Evolutionary conservation across 768 basidiomycete species (phyloP), one percentile per base, ranked within the genome.

Genomic region (Lentinula detonsa): DNA sequence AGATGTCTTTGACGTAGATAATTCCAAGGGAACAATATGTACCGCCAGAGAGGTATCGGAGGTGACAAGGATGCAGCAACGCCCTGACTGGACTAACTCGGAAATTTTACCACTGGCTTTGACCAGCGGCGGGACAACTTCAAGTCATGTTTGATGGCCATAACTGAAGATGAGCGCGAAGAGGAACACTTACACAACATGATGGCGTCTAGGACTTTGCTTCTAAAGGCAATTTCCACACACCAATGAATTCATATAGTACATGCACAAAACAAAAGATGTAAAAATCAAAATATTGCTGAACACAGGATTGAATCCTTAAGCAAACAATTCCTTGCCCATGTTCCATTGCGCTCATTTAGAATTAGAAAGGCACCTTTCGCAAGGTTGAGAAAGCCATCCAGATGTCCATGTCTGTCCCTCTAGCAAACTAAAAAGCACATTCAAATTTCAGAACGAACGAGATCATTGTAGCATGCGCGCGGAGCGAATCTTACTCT

Each of bases 61-160:
- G 88, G 85, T 16, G 87, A 90, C 23, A 81, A 68, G 0, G 80
- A 66, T 13, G 76, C 73, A 8, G 78, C 78, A 21, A 91, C 83
- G 81, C 7, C 87, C 85, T 9, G 84, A 79, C 35, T 77, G 71
- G 18, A 77, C 67, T 61, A 90, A 79, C 21, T 83, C 81, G 4
- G 76, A 71, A 23, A 77, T 71, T 40, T 76, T 72, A 40, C 83
- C 86, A 23, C n/a, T n/a, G n/a, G 73, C 61, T 49, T 83, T 79
- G 9, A 86, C 79, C 11, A 90, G 72, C 16, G 87, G 80, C 6
- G 90, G 90, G 2, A 81, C n/a, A n/a, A n/a, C n/a, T n/a, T n/a
- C 70, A 53, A 91, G 82, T 67, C 78, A 63, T 78, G 67, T 15
- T 71, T 49, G 31, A 18, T 35, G 13, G 9, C 59, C 59, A 60